Evolutionary conservation across 75 land plant genomes (phyloP), one percentile per base, ranked within the genome.

Genomic region (Ceratopteris richardii): DNA sequence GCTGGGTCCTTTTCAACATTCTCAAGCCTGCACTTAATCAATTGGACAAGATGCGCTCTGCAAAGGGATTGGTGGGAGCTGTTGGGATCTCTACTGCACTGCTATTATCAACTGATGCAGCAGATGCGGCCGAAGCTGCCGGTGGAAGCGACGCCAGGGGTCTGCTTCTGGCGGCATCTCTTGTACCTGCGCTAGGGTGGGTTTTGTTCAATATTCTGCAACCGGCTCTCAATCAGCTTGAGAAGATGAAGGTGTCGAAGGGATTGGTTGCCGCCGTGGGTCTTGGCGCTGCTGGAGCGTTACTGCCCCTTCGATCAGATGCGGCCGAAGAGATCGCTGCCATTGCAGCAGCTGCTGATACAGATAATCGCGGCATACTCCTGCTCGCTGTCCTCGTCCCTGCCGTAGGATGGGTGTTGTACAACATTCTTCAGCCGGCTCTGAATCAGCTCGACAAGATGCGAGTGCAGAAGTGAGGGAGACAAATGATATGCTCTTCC

Each of bases 171-270:
- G 59, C 87, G 46, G 66, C 80, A 0, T 75, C 81, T 0, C 54
- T 89, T 23, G 61, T 76, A 10, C 95, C 92, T 2, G 95, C 95
- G 18, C 29, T 89, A 9, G 77, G 60, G 6, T 89, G 95, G 95
- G 91, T 86, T n/a, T 75, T 86, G 17, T 89, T 70, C 78, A 89
- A 83, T 77, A 89, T 89, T n/a, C 66, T 89, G 24, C 91, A 72
- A 50, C 95, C 95, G 1, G 91, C 90, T 1, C 70, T 89, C 14
- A 89, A 86, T 70, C 95, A 89, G 73, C 24, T 89, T 42, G 70
- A 89, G 73, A 54, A 60, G 37, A 86, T 89, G 95, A 63, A 75
- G 70, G 79, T 37, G 82, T 82, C 31, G 48, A 61, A 48, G 65
- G 55, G 52, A 27, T 9, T 33, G 7, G 37, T 3, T 33, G 37